Percentiles rank a stretch among this genome's conserved stretches.
phyloP scores from a whole-genome alignment of 345 rosid genomes.

The Raphanus raphanistrum region DNA sequence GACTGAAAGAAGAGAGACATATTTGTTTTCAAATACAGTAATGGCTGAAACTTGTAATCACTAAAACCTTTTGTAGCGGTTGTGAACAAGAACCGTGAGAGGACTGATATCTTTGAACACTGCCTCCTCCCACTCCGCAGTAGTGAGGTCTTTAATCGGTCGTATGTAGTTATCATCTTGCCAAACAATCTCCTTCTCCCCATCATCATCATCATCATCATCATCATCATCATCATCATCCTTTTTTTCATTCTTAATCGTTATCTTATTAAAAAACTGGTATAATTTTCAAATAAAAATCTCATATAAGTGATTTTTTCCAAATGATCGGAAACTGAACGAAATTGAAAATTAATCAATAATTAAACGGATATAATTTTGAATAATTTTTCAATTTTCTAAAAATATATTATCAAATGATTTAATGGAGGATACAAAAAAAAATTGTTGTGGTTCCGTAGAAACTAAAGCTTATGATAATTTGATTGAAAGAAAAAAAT shows the following conservation, averaged over 20 bases:
- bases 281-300: neutral
- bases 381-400: too few species aligned
- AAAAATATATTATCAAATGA: too few species aligned
- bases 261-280: conserved; percentile 84
- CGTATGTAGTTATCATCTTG: conserved; percentile 89
- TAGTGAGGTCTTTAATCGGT: conserved; percentile 78
- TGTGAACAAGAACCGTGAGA: conserved; percentile 76
- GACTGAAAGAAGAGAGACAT: neutral
- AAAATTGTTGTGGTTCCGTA: too few species aligned
- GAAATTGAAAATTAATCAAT: too few species aligned
- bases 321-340: too few species aligned
- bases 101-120: conserved; percentile 90
- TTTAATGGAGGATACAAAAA: too few species aligned
- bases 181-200: conserved; percentile 84
- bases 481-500: too few species aligned
- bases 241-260: conserved; percentile 72
- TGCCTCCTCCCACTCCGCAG: conserved; percentile 81
- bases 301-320: too few species aligned
- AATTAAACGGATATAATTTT: too few species aligned
- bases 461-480: too few species aligned
- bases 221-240: conserved; percentile 44
- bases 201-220: conserved; percentile 51
- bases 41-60: conserved; percentile 1
- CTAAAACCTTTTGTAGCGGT: conserved; percentile 77
- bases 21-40: neutral